These are phyloP conservation scores for Talaromyces adpressus DNA, from an alignment of 495 filamentous ascomycete species.

Conservation along the genomic window DNA sequence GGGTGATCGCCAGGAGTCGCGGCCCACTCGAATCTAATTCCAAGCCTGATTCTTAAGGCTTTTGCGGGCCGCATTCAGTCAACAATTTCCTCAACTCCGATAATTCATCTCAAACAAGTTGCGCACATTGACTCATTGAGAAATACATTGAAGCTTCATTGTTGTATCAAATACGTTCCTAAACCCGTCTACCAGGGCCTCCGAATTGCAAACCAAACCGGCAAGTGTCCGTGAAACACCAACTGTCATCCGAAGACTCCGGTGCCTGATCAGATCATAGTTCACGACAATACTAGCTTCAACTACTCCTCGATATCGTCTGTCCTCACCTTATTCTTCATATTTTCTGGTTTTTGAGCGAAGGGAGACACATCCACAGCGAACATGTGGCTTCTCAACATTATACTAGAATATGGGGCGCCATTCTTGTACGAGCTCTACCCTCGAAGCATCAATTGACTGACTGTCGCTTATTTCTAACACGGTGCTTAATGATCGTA, in stretches of 20 bases:
- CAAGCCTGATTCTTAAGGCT: not conserved
- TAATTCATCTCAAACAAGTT: not conserved
- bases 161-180: no score
- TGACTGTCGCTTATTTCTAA: constrained; percentile 10
- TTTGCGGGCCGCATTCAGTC: not conserved
- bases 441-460: not conserved
- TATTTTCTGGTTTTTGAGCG: constrained; percentile 7
- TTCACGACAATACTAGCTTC: not conserved
- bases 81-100: not conserved
- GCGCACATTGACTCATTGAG: not conserved
- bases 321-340: not conserved
- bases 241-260: not conserved
- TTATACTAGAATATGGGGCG: constrained; percentile 39
- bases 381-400: constrained; percentile 33
- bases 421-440: constrained; percentile 32
- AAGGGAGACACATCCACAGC: not conserved
- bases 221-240: not conserved
- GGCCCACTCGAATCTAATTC: not conserved
- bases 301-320: not conserved
- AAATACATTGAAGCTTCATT: not conserved
- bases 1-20: not conserved
- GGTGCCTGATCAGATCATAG: not conserved
- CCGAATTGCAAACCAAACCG: not conserved
- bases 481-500: constrained; percentile 13
- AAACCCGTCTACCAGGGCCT: no score